Evolutionary conservation across 495 filamentous ascomycete species (phyloP).

Genomic region (Sabuloglossum arenarium): DNA sequence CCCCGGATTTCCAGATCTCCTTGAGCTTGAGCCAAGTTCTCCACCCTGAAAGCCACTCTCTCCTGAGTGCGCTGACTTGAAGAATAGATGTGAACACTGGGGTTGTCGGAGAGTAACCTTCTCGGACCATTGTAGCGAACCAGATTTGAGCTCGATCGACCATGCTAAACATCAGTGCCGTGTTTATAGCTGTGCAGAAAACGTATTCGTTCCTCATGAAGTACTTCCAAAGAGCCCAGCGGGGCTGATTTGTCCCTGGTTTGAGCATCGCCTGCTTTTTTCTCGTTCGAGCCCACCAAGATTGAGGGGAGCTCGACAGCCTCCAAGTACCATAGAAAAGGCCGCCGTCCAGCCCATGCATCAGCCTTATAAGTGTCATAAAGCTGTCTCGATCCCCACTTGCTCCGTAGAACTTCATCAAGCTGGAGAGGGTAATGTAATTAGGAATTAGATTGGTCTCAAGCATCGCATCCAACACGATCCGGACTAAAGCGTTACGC

Average conservation of each 20-base stretch:
- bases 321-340: background rate
- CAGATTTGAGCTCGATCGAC: background rate
- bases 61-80: background rate
- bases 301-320: background rate
- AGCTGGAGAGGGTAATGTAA: constrained; percentile 26
- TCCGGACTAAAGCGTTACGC: constrained; percentile 27
- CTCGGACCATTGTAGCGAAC: background rate
- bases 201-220: too few species aligned
- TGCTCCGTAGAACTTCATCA: constrained; percentile 32
- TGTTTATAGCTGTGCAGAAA: constrained; percentile 2
- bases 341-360: constrained; percentile 17
- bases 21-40: background rate
- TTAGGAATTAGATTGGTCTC: constrained; percentile 28
- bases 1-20: background rate
- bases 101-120: background rate
- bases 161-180: background rate
- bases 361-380: constrained; percentile 17
- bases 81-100: constrained; percentile 3
- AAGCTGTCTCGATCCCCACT: constrained; percentile 21
- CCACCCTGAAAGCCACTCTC: constrained; percentile 3
- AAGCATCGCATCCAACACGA: constrained; percentile 31
- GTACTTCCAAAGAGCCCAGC: too few species aligned
- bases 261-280: background rate
- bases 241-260: too few species aligned
- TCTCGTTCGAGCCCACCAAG: background rate